These are phyloP conservation scores for Piper betle DNA, from an alignment of 164 flowering plant genomes.

Conservation along the genomic window DNA sequence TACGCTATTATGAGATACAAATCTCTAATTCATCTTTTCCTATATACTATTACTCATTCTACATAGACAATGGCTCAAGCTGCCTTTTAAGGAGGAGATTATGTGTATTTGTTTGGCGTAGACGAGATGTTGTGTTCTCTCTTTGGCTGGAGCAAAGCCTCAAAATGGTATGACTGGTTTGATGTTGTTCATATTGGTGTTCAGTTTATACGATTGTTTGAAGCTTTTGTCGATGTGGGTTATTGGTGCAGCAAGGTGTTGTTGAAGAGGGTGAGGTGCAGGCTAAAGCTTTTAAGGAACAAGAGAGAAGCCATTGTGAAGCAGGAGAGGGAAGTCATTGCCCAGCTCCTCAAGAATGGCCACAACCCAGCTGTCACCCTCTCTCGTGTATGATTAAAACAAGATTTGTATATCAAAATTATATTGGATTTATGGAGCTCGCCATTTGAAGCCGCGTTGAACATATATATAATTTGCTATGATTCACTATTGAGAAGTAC, in stretches of 20 bases:
- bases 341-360: conserved; percentile 48
- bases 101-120: not conserved
- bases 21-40: no score
- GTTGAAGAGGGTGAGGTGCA: conserved; percentile 44
- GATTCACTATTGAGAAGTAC: not conserved
- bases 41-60: no score
- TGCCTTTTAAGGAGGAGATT: not conserved
- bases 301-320: conserved; percentile 42
- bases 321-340: conserved; percentile 42
- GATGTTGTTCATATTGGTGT: not conserved
- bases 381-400: conserved; percentile 23
- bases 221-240: not conserved
- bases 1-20: no score
- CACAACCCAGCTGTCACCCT: conserved; percentile 31
- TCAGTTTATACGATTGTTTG: not conserved
- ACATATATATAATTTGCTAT: no score
- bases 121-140: conserved; percentile 4
- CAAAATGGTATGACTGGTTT: conserved; percentile 4
- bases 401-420: not conserved
- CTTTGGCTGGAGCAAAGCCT: conserved; percentile 9
- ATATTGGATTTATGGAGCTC: no score
- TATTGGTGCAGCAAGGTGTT: conserved; percentile 47
- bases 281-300: conserved; percentile 56
- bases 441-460: not conserved
- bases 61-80: not conserved